Evolutionary conservation across 257 asterid species (phyloP).

Genomic region (Nicotiana tabacum): DNA sequence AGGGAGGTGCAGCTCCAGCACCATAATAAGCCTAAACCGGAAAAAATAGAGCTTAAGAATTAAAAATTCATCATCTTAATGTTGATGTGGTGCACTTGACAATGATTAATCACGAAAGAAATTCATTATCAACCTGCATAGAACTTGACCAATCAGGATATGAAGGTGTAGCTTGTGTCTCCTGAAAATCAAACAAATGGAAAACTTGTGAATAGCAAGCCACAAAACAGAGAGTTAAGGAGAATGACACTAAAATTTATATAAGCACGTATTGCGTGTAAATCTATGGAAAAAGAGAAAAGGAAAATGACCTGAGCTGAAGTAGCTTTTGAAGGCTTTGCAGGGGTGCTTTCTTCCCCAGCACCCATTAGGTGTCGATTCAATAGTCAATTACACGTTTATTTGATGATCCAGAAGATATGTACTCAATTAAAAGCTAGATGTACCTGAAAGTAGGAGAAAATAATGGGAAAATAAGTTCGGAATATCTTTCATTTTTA

Average conservation of each 20-base stretch:
- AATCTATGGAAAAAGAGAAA: background rate
- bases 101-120: background rate
- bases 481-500: background rate
- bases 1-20: conserved; percentile 87
- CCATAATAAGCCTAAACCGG: conserved; percentile 76
- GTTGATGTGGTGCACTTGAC: background rate
- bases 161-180: conserved; percentile 11
- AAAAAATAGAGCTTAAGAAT: background rate
- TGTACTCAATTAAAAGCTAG: background rate
- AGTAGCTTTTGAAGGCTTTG: conserved; percentile 1
- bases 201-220: background rate
- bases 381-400: background rate
- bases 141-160: conserved; percentile 90
- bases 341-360: conserved; percentile 12
- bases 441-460: background rate
- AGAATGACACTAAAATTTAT: background rate
- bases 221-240: background rate
- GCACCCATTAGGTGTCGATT: background rate
- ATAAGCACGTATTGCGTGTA: background rate
- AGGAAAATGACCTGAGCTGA: conserved; percentile 1
- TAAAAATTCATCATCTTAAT: background rate
- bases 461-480: background rate
- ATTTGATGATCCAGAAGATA: conserved; percentile 8
- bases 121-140: conserved; percentile 52
- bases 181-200: conserved; percentile 6